Evolutionary conservation across 768 basidiomycete genomes (phyloP).

Genomic region (Hemileccinum impolitum): DNA sequence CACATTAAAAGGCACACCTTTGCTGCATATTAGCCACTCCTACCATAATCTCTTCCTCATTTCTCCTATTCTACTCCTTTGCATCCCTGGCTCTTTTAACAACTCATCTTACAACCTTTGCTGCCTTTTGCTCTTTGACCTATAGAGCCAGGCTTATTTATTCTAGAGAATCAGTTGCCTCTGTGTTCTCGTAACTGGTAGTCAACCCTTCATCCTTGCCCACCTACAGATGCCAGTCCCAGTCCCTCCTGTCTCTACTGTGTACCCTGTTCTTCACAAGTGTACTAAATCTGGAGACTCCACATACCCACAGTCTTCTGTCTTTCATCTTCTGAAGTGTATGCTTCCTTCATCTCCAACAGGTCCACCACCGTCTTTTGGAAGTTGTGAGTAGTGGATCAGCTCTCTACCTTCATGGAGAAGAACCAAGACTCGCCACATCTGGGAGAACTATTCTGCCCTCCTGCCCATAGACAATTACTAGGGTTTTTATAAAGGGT

Average conservation of each 20-base stretch:
- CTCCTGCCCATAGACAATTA: constrained; percentile 18
- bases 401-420: constrained; percentile 69
- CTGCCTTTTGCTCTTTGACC: constrained; percentile 35
- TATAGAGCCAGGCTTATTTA: constrained; percentile 37
- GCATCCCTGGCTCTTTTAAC: constrained; percentile 43
- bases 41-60: constrained; percentile 24
- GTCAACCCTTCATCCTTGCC: constrained; percentile 35
- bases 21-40: constrained; percentile 80
- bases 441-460: constrained; percentile 56
- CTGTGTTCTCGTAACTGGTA: constrained; percentile 44
- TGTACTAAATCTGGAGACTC: constrained; percentile 42
- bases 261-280: constrained; percentile 70
- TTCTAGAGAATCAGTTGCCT: constrained; percentile 41
- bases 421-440: constrained; percentile 61
- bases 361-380: constrained; percentile 62
- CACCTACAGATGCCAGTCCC: constrained; percentile 83
- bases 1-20: constrained; percentile 86
- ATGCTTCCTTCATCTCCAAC: constrained; percentile 58
- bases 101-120: constrained; percentile 65
- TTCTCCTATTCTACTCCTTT: constrained; percentile 30
- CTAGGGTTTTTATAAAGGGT: constrained; percentile 72
- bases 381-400: constrained; percentile 71
- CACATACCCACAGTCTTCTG: constrained; percentile 36
- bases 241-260: constrained; percentile 58
- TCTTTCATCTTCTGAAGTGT: constrained; percentile 52